Evolutionary conservation across 768 basidiomycete species (phyloP), one percentile per base, ranked within the genome.

Genomic region (Fibroporia radiculosa): DNA sequence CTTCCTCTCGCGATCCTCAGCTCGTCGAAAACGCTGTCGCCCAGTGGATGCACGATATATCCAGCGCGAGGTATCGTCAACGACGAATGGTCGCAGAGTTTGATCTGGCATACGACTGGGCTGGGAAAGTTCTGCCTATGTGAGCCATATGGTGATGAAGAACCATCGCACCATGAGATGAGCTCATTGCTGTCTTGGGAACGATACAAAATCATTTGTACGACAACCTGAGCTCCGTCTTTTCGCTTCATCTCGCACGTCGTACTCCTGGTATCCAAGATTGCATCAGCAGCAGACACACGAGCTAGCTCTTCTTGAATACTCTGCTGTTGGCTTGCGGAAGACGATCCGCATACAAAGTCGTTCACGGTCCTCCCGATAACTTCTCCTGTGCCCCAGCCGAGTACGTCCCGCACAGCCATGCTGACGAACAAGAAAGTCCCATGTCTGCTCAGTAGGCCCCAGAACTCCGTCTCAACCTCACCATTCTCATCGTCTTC

Each of bases 1-100:
- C 83, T 82, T 10, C 77, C 81, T 4, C 82, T 67, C 12, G 65
- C 62, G 0, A 74, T 72, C 33, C 84, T 79, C 12, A 93, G 71
- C 59, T 88, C 86, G 31, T 77, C 78, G 49, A 90, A 91, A 14
- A 91, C 60, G 51, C 87, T 70, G 48, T 63, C 56, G 6, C 8
- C 29, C 7, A 35, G 20, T 1, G 56, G 22, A 31, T 55, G 60
- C 24, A 42, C 48, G 37, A 53, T 23, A 10, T 52, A 16, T 4
- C 25, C 20, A 4, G 44, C 45, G 42, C 29, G 3, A 27, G 51
- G 48, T 25, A 46, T 16, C 50, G 52, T 42, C 33, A 37, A 36
- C 40, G 12, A 6, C 41, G 37, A n/a, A 45, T 34, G 32, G 23
- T 55, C 48, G 40, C 43, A 27, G 13, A 57, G 45, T 37, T 44